Conservation (phyloP, 177 flowering plant genomes). For the Vitis hybrid region DNA sequence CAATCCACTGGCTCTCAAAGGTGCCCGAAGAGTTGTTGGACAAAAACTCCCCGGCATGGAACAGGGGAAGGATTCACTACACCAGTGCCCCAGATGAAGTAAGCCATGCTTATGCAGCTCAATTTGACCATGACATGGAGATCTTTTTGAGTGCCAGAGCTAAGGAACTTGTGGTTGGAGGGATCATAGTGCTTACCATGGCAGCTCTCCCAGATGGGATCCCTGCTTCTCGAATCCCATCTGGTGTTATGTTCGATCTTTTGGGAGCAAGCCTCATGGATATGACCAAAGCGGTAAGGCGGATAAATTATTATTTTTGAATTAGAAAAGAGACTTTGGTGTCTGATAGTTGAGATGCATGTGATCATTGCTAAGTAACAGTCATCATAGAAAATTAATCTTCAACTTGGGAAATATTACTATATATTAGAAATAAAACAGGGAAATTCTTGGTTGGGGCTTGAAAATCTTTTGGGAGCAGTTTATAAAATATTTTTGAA, state of each 20-base stretch:
- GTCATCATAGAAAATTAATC: too few species aligned
- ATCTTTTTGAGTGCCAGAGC: slow-evolving; percentile 32
- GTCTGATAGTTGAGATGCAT: too few species aligned
- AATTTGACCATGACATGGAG: slow-evolving; percentile 32
- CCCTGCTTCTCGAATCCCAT: not conserved
- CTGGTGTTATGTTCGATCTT: not conserved
- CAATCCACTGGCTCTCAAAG: slow-evolving; percentile 42
- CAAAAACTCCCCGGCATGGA: slow-evolving; percentile 27
- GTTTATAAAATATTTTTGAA: too few species aligned
- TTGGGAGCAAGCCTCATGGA: slow-evolving; percentile 21
- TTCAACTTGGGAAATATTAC: too few species aligned
- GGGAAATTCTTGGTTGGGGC: too few species aligned
- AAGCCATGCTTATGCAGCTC: slow-evolving; percentile 31
- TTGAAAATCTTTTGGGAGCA: too few species aligned
- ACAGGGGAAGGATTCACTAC: slow-evolving; percentile 38
- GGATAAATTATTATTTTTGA: too few species aligned
- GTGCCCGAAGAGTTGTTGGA: slow-evolving; percentile 27
- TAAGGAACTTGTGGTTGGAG: slow-evolving; percentile 29
- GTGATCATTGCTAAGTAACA: too few species aligned
- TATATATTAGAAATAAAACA: too few species aligned
- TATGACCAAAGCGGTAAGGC: slow-evolving; percentile 18
- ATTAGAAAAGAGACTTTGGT: too few species aligned
- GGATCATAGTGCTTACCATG: slow-evolving; percentile 18
- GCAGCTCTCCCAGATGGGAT: slow-evolving; percentile 2
- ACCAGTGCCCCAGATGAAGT: slow-evolving; percentile 23